These are phyloP conservation scores for Coemansia sp. DNA, from an alignment of 192 early-diverging fungal species.

Conservation along the genomic window DNA sequence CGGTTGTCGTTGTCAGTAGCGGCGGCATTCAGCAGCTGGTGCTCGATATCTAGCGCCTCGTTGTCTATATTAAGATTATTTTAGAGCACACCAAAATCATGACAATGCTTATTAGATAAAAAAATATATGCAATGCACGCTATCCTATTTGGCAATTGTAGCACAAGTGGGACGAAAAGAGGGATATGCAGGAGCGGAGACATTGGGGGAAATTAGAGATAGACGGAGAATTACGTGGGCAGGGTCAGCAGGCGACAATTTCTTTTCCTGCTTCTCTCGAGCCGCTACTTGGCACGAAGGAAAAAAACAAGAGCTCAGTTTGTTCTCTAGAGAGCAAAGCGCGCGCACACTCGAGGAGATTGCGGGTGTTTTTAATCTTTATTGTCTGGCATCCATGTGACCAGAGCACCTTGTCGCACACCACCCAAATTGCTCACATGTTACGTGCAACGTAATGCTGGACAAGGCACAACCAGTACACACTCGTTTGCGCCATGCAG, in stretches of 20 bases:
- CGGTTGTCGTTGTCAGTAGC: neutral
- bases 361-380: neutral
- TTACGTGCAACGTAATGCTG: conserved; percentile 10
- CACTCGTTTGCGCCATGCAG: conserved; percentile 5
- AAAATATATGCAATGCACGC: conserved; percentile 7
- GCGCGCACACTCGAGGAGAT: neutral
- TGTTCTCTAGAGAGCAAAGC: neutral
- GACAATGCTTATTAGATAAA: conserved; percentile 10
- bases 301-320: neutral
- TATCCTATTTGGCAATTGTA: conserved; percentile 8
- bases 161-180: neutral
- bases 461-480: conserved; percentile 3
- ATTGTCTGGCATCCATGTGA: neutral
- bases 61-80: conserved; percentile 6
- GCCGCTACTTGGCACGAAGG: neutral
- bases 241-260: neutral
- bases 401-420: conserved; percentile 3
- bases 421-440: conserved; percentile 8
- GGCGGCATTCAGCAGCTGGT: conserved; percentile 7
- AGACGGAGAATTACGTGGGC: neutral
- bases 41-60: conserved; percentile 20
- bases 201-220: neutral
- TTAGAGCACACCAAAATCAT: conserved; percentile 4
- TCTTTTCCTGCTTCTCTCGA: neutral
- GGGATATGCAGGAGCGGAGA: conserved; percentile 2